These are phyloP conservation scores for Vigna reflexopilosa DNA, from an alignment of 306 rosid genomes.

Conservation along the genomic window DNA sequence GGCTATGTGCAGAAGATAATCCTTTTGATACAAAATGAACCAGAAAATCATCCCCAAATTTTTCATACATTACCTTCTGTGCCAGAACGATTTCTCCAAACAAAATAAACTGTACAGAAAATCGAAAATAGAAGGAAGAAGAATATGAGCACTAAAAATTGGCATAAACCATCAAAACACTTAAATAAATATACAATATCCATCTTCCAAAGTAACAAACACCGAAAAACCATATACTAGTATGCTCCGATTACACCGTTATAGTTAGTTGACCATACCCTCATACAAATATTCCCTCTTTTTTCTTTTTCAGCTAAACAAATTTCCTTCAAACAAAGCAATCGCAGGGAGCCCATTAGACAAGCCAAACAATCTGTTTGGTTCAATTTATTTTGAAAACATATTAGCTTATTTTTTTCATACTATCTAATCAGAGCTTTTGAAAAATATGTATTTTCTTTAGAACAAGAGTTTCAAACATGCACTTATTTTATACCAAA, in stretches of 20 bases:
- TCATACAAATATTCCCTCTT: not conserved
- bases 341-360: not conserved
- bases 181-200: not conserved
- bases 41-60: slow-evolving; percentile 83
- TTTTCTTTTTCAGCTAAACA: not conserved
- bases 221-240: not conserved
- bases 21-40: slow-evolving; percentile 54
- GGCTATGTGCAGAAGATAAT: slow-evolving; percentile 78
- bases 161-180: slow-evolving; percentile 25
- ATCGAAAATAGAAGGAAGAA: not conserved
- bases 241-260: not conserved
- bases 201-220: not conserved
- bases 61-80: slow-evolving; percentile 96
- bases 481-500: not conserved
- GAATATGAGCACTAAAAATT: not conserved
- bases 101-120: slow-evolving; percentile 68
- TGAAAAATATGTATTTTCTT: not conserved
- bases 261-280: not conserved
- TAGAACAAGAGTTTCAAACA: not conserved
- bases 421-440: not conserved
- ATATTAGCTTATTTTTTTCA: not conserved
- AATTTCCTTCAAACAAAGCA: slow-evolving; percentile 9
- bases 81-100: slow-evolving; percentile 97
- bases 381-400: not conserved
- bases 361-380: not conserved